A percentile compares a stretch with the other conserved stretches of the same genome.
Conservation (phyloP, 345 rosid genomes). For the Punica granatum region DNA sequence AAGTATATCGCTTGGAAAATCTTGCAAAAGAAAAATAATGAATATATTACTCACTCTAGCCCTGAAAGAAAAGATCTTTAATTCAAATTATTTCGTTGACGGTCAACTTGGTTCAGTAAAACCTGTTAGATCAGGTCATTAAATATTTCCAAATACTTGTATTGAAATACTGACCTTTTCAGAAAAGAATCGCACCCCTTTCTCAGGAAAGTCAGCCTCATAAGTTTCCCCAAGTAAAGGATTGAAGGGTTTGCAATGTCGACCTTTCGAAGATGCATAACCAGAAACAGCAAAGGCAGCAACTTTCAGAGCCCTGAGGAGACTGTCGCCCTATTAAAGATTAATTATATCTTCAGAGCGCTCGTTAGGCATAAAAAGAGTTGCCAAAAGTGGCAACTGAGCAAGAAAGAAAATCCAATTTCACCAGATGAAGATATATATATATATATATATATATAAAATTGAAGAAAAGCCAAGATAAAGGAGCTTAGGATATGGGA, state of each 20-base stretch:
- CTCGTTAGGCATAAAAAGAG: not conserved
- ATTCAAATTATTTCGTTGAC: not conserved
- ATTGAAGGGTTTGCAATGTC: slow-evolving; percentile 97
- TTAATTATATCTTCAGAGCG: not conserved
- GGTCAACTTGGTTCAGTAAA: not conserved
- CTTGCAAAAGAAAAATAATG: slow-evolving; percentile 1
- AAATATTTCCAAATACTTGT: not conserved
- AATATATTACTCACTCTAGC: not conserved
- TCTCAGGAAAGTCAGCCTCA: slow-evolving; percentile 91
- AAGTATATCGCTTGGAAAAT: not conserved
- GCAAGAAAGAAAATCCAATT: not conserved
- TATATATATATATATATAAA: not conserved
- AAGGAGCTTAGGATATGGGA: not conserved
- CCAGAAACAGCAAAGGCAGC: slow-evolving; percentile 98
- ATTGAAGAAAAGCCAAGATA: not conserved
- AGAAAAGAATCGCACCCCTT: slow-evolving; percentile 87
- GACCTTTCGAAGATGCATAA: slow-evolving; percentile 88
- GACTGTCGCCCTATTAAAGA: slow-evolving; percentile 57
- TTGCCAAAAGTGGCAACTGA: not conserved
- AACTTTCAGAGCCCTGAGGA: slow-evolving; percentile 68
- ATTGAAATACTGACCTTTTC: slow-evolving; percentile 60
- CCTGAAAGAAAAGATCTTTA: not conserved
- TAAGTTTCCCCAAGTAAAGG: slow-evolving; percentile 96
- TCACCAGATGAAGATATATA: not conserved
- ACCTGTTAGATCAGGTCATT: not conserved